Evolutionary conservation across 2,329 filamentous ascomycete species (phyloP).

Genomic region (Fusarium dimerum): DNA sequence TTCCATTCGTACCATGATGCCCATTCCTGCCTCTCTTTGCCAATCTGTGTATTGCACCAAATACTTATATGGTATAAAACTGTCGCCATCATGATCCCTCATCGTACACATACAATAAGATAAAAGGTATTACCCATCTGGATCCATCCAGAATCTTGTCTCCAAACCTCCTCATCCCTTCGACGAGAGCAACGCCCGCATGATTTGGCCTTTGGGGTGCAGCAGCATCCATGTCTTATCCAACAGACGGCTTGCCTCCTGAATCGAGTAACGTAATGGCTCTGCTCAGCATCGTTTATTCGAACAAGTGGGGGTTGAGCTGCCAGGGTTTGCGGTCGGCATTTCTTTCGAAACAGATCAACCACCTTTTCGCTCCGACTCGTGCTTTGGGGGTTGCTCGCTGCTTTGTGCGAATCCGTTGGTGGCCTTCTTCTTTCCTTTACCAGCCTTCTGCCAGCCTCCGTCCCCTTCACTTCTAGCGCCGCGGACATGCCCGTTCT

Average conservation of each 20-base stretch:
- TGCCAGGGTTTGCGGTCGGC: neutral
- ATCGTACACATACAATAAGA: slow-evolving; percentile 24
- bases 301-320: neutral
- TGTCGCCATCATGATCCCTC: slow-evolving; percentile 16
- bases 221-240: neutral
- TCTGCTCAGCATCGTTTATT: neutral
- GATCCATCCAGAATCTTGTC: too few species aligned
- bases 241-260: neutral
- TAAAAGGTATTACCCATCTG: too few species aligned
- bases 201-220: too few species aligned
- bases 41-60: slow-evolving; percentile 24
- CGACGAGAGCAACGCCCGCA: too few species aligned
- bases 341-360: slow-evolving; percentile 35
- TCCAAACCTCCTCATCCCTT: too few species aligned
- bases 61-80: slow-evolving; percentile 19
- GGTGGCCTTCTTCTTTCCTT: slow-evolving; percentile 47
- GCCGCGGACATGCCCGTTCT: slow-evolving; percentile 55
- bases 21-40: slow-evolving; percentile 10
- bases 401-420: slow-evolving; percentile 43
- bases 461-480: slow-evolving; percentile 56
- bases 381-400: slow-evolving; percentile 59
- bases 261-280: neutral
- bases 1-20: slow-evolving; percentile 16
- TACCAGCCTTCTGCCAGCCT: slow-evolving; percentile 62
- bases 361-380: slow-evolving; percentile 64